Percentiles rank a stretch among this genome's conserved stretches.
These are phyloP conservation scores for Dactylellina cionopaga DNA, from an alignment of 2,329 filamentous ascomycete species.

Conservation along the genomic window DNA sequence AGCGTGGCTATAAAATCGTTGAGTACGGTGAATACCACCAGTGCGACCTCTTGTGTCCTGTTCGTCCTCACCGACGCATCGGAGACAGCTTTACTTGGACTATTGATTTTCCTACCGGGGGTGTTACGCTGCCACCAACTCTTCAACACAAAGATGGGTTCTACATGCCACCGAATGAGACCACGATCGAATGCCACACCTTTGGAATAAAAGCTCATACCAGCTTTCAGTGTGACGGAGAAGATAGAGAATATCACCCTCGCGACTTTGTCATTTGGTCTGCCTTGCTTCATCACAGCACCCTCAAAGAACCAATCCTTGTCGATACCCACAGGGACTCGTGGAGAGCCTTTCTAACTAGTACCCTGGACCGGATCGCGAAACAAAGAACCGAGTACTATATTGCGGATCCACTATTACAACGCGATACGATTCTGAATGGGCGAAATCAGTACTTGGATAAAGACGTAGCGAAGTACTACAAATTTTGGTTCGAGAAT, in stretches of 20 bases:
- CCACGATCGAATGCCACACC: background rate
- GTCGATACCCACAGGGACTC: conserved; percentile 6
- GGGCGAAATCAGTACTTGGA: conserved; percentile 1
- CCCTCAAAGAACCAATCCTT: background rate
- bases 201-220: conserved; percentile 2
- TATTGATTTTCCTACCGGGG: background rate
- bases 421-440: background rate
- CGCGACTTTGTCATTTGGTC: background rate
- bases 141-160: background rate
- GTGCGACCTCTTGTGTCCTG: conserved; percentile 8
- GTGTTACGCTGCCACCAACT: background rate
- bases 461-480: conserved; percentile 14
- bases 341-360: conserved; percentile 6
- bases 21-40: conserved; percentile 8
- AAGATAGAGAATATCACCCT: background rate
- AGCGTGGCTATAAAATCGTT: background rate
- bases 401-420: conserved; percentile 15
- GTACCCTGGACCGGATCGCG: background rate
- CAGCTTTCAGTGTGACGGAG: background rate
- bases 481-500: conserved; percentile 24
- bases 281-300: background rate
- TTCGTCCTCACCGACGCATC: conserved; percentile 23
- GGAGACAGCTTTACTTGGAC: conserved; percentile 30
- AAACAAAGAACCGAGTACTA: background rate
- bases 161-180: background rate